Conservation (phyloP, 352 stramenopile species). For the Globisporangium solare region DNA sequence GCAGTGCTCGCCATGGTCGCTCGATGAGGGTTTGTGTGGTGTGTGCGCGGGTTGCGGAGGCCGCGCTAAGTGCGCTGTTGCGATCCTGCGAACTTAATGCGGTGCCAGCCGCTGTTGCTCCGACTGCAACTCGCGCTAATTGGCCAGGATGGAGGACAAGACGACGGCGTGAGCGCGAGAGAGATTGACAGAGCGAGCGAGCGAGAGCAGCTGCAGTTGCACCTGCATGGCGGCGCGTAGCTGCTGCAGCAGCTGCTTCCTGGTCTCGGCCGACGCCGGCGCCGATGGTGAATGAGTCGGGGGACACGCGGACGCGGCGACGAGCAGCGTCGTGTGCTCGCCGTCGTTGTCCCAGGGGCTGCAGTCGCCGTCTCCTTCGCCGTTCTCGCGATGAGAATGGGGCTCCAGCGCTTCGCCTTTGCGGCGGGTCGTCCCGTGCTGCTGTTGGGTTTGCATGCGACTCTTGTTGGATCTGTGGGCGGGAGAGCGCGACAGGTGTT, state of each 20-base stretch:
- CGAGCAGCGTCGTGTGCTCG: slow-evolving; percentile 4
- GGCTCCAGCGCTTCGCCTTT: background rate
- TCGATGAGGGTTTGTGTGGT: background rate
- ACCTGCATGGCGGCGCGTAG: slow-evolving; percentile 43
- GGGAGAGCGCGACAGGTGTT: too few species aligned
- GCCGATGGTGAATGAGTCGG: slow-evolving; percentile 4
- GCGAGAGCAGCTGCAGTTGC: slow-evolving; percentile 4
- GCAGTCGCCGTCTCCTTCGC: slow-evolving; percentile 6
- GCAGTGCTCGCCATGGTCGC: slow-evolving; percentile 33
- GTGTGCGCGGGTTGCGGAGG: too few species aligned
- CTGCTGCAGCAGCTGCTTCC: slow-evolving; percentile 41
- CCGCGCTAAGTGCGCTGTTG: too few species aligned
- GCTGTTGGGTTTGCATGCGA: too few species aligned
- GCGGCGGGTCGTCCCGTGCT: too few species aligned
- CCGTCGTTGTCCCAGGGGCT: slow-evolving; percentile 12
- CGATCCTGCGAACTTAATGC: too few species aligned
- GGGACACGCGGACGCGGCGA: background rate
- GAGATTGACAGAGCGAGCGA: too few species aligned
- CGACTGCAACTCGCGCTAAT: too few species aligned
- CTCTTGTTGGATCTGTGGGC: too few species aligned
- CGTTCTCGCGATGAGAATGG: background rate
- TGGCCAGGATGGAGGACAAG: too few species aligned
- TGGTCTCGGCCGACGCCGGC: slow-evolving; percentile 32
- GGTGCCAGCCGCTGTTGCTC: too few species aligned
- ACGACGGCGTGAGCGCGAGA: too few species aligned